Base-by-base conservation (phyloP, 495 filamentous ascomycete genomes). In the Lasiosphaeria hispida region DNA sequence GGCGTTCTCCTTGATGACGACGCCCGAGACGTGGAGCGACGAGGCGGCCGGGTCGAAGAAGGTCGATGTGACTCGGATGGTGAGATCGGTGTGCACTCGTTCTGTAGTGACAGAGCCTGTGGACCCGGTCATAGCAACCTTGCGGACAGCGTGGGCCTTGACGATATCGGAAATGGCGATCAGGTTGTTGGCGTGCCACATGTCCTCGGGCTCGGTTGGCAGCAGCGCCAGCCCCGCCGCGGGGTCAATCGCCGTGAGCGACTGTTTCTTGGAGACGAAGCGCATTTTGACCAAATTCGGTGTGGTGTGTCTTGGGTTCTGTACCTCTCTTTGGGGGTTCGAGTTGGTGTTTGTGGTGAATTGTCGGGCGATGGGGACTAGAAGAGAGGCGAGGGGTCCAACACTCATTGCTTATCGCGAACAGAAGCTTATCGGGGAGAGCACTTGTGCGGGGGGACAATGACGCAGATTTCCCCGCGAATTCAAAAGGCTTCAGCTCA, bases 111-210 rank as follows among this genome's bases (percentile, higher is more conserved):
- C 91, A 41, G 86, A 87, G 38, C 92, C 93, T 0, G 89, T 91
- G 42, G 82, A 77, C 15, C 85, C 81, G 43, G 84, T 81, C 37
- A 83, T 85, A 11, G 83, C 86, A 39, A 96, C 85, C 41, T 89
- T 89, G 62, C 94, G 91, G 55, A 94, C 76, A 41, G 94, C 90
- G 51, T 86, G 88, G 33, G 91, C 92, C 61, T 85, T 86, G 55
- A 98, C 80, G 47, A 90, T 75, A 63, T 98, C 95, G 38, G 76
- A 80, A 19, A 85, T 83, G 10, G 85, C 83, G 70, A 98, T 93
- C 38, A 98, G 82, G 75, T 98, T 98, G 80, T 96, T 92, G 69
- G 88, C 87, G 67, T 97, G 92, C 94, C 94, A 98, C 92, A 98
- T 96, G 71, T 98, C 94, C 75, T 97, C 94, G 34, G 92, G 90